phyloP scores from a whole-genome alignment of 495 filamentous ascomycete species.

The Pseudotulostoma volvatum region DNA sequence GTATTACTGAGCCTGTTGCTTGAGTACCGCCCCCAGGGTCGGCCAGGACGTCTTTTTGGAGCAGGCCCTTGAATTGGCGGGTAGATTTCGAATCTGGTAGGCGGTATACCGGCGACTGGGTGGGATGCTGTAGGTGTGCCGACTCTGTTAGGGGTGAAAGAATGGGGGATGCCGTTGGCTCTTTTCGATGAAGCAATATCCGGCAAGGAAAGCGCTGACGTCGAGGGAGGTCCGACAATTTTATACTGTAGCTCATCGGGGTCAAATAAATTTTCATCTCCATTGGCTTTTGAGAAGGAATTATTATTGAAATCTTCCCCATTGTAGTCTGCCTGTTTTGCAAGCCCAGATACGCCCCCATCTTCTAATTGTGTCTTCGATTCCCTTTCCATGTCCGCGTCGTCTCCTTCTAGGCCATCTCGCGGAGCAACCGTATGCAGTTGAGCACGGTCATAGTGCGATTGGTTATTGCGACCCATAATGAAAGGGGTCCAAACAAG shows the following conservation, averaged over 20 bases:
- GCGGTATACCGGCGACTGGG: constrained; percentile 42
- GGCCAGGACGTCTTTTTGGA: constrained; percentile 28
- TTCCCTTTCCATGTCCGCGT: constrained; percentile 20
- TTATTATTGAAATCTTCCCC: constrained; percentile 19
- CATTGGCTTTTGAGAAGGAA: constrained; percentile 12
- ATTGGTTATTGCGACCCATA: constrained; percentile 76
- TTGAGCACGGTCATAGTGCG: constrained; percentile 68
- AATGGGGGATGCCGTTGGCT: constrained; percentile 17
- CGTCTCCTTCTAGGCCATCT: constrained; percentile 45
- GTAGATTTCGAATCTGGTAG: constrained; percentile 70
- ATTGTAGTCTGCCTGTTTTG: constrained; percentile 3
- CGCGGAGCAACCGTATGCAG: constrained; percentile 77
- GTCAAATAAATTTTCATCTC: constrained; percentile 4
- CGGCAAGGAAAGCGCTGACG: constrained; percentile 8
- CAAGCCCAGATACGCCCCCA: constrained; percentile 3
- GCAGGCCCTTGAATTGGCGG: constrained; percentile 51
- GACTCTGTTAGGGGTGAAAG: background rate
- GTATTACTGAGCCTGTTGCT: constrained; percentile 10
- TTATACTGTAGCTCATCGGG: constrained; percentile 8
- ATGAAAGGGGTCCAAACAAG: constrained; percentile 96
- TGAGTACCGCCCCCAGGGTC: constrained; percentile 20
- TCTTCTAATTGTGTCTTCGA: constrained; percentile 6
- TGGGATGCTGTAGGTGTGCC: constrained; percentile 8
- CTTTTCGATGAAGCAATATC: constrained; percentile 3
- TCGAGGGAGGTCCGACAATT: constrained; percentile 26